These are phyloP conservation scores for Penicillium lividum DNA, from an alignment of 495 filamentous ascomycete species.

Conservation along the genomic window DNA sequence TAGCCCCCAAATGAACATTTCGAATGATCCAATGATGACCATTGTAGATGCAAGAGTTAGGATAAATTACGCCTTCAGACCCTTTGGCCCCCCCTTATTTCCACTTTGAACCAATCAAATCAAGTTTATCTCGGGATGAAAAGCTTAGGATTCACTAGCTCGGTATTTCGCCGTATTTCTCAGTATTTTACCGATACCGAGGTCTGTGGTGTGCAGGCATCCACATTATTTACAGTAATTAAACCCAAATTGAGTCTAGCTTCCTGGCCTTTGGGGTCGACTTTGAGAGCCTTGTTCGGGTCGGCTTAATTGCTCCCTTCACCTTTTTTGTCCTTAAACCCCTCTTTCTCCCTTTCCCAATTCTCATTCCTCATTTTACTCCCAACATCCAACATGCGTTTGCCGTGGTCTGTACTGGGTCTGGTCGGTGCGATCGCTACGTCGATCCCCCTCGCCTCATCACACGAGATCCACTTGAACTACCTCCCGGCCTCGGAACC, in stretches of 20 bases:
- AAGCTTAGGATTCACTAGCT: neutral
- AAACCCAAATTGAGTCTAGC: neutral
- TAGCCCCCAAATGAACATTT: neutral
- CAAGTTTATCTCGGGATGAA: neutral
- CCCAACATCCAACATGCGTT: conserved; percentile 21
- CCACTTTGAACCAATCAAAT: neutral
- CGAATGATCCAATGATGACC: neutral
- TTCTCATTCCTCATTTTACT: neutral
- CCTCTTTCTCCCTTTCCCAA: neutral
- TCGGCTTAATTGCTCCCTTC: conserved; percentile 2
- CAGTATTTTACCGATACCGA: neutral
- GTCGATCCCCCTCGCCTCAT: conserved; percentile 17
- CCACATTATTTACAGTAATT: neutral
- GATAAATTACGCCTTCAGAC: neutral
- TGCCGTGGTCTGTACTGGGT: conserved; percentile 16
- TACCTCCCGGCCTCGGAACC: conserved; percentile 23
- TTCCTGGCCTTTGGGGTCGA: neutral
- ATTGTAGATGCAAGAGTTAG: neutral
- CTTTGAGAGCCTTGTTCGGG: neutral
- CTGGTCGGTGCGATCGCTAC: conserved; percentile 21
- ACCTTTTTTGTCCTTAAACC: neutral
- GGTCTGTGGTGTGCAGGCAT: neutral
- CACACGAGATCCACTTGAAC: conserved; percentile 30
- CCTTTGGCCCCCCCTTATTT: neutral
- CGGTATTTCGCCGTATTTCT: neutral